Base-by-base conservation (phyloP, 495 filamentous ascomycete genomes). In the Penicillium nucicola region DNA sequence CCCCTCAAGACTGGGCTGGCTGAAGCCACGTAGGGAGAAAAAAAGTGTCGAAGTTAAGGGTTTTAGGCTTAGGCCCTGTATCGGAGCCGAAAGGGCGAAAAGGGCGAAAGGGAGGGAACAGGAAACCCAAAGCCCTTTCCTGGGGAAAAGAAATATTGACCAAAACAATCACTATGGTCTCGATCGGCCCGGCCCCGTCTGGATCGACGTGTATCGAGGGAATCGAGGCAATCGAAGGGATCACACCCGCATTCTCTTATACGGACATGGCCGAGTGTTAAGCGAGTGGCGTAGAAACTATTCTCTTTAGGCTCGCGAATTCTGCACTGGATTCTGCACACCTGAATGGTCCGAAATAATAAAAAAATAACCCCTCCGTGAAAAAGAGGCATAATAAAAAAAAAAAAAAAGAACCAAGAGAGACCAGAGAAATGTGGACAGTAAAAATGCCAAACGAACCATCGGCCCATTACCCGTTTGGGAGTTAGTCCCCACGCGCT, bases 241-340 rank as follows among this genome's bases (percentile, higher is more conserved):
- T 37, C 30, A 36, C 9, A 38, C 11, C 46, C 46, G 46, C 46
- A 48, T 48, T 48, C 46, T 30, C 44, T 32, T 5, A 8, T 19
- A 57, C 62, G 62, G 62, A 65, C 62, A 53, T 65, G 59, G 45
- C 62, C 62, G 62, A 63, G 48, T 19, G 23, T 63, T 65, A 63
- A 63, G 62, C 62, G 62, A 65, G 62, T 65, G 62, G 62, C 62
- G 59, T 44, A 42, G 48, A 48, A 5, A 28, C 25, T 28, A 28
- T 28, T 43, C 48, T 4, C 35, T 40, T 25, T 41, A 15, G 36
- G 13, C 46, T 40, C 5, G 15, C 19, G 28, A 8, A 28, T 28
- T 28, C 25, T 28, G 23, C 23, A 28, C 23, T 7, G 18, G 17
- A 22, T 11, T 12, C 31, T 56, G 47, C 45, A 50, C 40, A 50